Evolutionary conservation across 2,329 filamentous ascomycete genomes (phyloP).

Genomic region (Clonostachys sp.): DNA sequence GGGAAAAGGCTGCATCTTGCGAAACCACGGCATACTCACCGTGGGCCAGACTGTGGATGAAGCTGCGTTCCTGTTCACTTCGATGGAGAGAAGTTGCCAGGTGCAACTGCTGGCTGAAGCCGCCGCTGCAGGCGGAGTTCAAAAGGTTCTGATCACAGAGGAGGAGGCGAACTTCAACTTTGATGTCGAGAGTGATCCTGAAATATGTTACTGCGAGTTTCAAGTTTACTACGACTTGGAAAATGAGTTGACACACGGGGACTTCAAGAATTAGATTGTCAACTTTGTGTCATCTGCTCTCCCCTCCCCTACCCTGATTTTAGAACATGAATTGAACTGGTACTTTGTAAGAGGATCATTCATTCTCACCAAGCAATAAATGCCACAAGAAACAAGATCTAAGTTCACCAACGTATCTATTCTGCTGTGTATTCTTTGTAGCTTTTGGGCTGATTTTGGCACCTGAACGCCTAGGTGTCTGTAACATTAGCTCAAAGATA

Average conservation of each 20-base stretch:
- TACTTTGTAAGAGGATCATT: no score
- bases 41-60: slow-evolving; percentile 67
- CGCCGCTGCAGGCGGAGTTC: slow-evolving; percentile 28
- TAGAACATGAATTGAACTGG: no score
- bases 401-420: no score
- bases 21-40: slow-evolving; percentile 67
- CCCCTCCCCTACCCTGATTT: no score
- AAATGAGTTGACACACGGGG: neutral
- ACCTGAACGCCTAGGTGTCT: no score
- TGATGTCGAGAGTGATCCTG: neutral
- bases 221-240: neutral
- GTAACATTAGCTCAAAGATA: no score
- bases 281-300: no score
- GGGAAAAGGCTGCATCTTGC: slow-evolving; percentile 57
- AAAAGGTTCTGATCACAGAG: slow-evolving; percentile 29
- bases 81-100: slow-evolving; percentile 63
- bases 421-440: no score
- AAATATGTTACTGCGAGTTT: neutral
- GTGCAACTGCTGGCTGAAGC: slow-evolving; percentile 64
- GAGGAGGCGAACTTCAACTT: slow-evolving; percentile 30
- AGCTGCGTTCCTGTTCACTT: slow-evolving; percentile 63
- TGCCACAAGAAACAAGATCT: no score
- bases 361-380: no score
- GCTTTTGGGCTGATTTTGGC: no score
- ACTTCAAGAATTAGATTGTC: neutral